phyloP scores from a whole-genome alignment of 75 land plant species.

The Cupressus sempervirens region DNA sequence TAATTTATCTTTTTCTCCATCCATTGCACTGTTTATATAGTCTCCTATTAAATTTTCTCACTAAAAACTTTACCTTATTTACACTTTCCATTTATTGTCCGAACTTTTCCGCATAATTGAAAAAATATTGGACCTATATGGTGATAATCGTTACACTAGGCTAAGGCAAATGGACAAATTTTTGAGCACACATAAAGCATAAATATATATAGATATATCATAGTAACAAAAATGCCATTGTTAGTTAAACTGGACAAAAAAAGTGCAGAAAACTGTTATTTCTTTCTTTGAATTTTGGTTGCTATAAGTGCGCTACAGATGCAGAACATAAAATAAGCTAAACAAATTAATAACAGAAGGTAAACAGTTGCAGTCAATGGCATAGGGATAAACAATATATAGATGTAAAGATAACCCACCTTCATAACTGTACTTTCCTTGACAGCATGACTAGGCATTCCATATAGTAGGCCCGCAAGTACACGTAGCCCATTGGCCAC shows the following conservation, averaged over 20 bases:
- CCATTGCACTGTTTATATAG: no score
- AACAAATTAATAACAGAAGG: background rate
- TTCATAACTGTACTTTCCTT: background rate
- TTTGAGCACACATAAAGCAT: background rate
- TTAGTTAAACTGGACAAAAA: background rate
- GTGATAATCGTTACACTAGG: background rate
- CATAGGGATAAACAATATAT: background rate
- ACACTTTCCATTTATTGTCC: no score
- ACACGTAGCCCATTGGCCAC: constrained; percentile 34
- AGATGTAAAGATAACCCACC: background rate
- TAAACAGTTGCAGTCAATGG: background rate
- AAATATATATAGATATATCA: background rate
- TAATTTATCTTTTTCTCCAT: no score
- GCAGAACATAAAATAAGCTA: background rate
- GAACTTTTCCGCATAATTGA: no score
- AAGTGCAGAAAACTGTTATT: background rate
- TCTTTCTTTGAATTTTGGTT: background rate
- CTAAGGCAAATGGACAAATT: background rate
- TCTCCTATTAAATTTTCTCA: no score
- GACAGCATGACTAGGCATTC: constrained; percentile 10
- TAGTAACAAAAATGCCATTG: background rate
- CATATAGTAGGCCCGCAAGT: constrained; percentile 23
- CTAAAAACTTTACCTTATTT: no score
- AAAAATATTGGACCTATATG: background rate
- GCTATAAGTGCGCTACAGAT: background rate